Conservation (phyloP, 345 rosid genomes). For the Sonneratia caseolaris region DNA sequence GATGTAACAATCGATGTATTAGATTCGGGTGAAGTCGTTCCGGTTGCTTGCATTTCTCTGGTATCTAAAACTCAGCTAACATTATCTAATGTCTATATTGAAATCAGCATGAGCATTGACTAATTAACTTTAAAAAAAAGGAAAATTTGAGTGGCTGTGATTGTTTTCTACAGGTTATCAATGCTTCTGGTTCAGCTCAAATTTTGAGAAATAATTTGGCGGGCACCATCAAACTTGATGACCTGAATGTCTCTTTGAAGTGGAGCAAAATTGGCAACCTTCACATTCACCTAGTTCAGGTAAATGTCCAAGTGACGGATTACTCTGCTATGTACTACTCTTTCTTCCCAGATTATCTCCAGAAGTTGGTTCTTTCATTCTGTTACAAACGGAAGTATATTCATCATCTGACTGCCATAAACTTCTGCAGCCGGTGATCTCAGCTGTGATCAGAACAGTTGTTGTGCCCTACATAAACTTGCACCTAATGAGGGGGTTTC, state of each 20-base stretch:
- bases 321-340: neutral
- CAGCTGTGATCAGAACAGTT: conserved; percentile 29
- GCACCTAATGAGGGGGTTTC: conserved; percentile 43
- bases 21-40: conserved; percentile 31
- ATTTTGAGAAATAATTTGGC: conserved; percentile 36
- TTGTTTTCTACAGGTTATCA: conserved; percentile 32
- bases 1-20: conserved; percentile 45
- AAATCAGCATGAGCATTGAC: neutral
- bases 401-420: neutral
- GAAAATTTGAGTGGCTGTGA: neutral
- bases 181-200: conserved; percentile 36
- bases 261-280: conserved; percentile 54
- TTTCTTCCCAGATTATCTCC: neutral
- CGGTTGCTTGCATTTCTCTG: conserved; percentile 53
- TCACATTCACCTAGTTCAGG: conserved; percentile 40
- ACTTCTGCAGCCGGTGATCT: conserved; percentile 31
- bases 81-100: neutral
- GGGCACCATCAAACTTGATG: conserved; percentile 33
- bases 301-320: conserved; percentile 7
- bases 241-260: conserved; percentile 34
- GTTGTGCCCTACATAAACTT: conserved; percentile 50
- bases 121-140: neutral
- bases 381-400: neutral
- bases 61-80: conserved; percentile 22
- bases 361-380: neutral